phyloP scores from a whole-genome alignment of 2,329 filamentous ascomycete species.

The Graphium sp. region DNA sequence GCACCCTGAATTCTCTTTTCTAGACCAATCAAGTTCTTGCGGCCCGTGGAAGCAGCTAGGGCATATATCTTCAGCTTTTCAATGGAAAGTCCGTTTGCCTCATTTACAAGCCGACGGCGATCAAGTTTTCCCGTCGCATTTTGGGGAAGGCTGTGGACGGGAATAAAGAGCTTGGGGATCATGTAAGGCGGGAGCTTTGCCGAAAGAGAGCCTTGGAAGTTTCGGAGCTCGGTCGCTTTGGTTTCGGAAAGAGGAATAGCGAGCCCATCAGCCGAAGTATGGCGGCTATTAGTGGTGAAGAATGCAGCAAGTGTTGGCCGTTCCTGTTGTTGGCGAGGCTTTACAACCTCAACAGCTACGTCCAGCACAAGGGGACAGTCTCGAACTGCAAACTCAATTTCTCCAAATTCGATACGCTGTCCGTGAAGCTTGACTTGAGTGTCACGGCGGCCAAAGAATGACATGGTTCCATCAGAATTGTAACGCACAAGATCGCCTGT shows the following conservation, averaged over 20 bases:
- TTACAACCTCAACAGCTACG: constrained; percentile 29
- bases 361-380: constrained; percentile 17
- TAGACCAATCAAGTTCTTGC: no score
- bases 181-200: constrained; percentile 8
- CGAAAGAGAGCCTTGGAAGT: no score
- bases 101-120: background rate
- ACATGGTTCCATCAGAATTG: constrained; percentile 17
- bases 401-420: constrained; percentile 27
- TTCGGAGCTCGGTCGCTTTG: no score
- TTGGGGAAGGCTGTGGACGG: constrained; percentile 7
- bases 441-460: constrained; percentile 32
- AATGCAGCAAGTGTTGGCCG: constrained; percentile 28
- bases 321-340: constrained; percentile 16
- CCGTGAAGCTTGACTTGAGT: constrained; percentile 39
- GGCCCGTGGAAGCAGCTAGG: no score
- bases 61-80: no score
- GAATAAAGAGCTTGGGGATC: constrained; percentile 8
- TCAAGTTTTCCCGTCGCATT: constrained; percentile 6
- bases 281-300: no score
- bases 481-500: constrained; percentile 27
- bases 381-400: constrained; percentile 11
- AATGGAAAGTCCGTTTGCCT: no score
- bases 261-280: no score
- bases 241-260: no score
- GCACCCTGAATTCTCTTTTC: constrained; percentile 18